phyloP scores from a whole-genome alignment of 2,329 filamentous ascomycete species.

The Ambrosiella xylebori region DNA sequence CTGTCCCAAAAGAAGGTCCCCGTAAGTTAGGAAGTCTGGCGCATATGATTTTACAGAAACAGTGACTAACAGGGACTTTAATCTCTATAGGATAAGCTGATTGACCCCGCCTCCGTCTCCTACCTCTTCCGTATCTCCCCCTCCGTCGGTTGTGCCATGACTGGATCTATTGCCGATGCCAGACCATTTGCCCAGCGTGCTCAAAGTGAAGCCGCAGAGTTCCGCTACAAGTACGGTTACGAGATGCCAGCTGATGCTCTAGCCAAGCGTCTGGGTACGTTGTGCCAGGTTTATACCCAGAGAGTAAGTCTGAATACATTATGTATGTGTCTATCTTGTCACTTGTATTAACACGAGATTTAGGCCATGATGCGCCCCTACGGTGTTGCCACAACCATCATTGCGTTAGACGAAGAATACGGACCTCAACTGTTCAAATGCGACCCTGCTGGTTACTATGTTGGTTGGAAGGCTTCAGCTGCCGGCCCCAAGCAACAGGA shows the following conservation, averaged over 20 bases:
- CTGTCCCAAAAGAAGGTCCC: constrained; percentile 99
- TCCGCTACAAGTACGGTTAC: constrained; percentile 96
- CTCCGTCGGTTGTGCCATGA: constrained; percentile 95
- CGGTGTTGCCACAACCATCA: constrained; percentile 85
- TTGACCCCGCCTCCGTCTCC: constrained; percentile 90
- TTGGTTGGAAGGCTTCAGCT: constrained; percentile 94
- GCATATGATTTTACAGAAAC: no score
- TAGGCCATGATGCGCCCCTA: constrained; percentile 94
- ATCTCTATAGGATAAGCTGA: constrained; percentile 72
- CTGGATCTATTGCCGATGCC: constrained; percentile 93
- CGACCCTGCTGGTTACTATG: constrained; percentile 94
- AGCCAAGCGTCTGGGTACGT: constrained; percentile 93
- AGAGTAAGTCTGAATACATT: constrained; percentile 38
- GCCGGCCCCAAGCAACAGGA: constrained; percentile 97
- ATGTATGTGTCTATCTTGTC: background rate
- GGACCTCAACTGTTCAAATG: constrained; percentile 97
- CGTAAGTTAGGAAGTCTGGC: constrained; percentile 37
- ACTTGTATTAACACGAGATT: constrained; percentile 14
- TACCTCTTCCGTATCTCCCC: constrained; percentile 96
- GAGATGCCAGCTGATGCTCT: constrained; percentile 98
- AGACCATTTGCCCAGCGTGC: constrained; percentile 84
- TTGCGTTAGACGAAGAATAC: constrained; percentile 80
- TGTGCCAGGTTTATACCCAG: constrained; percentile 98
- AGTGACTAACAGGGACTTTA: no score
- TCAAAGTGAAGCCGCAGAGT: constrained; percentile 89